Base-by-base conservation (phyloP, 805 yeast species). In the Suhomyces tanzawaensis region DNA sequence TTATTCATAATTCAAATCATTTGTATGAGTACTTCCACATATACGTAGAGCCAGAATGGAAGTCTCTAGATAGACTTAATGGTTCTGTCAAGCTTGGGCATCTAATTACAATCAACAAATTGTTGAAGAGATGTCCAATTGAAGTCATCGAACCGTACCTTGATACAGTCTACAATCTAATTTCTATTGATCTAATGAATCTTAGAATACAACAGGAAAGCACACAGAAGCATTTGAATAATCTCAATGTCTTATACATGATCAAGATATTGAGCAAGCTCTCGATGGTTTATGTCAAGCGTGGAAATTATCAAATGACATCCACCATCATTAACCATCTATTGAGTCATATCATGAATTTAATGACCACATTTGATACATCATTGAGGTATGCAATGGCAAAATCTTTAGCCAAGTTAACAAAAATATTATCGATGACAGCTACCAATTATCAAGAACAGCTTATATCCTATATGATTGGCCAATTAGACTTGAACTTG, bases 311-410 rank as follows among this genome's bases (percentile, higher is more conserved):
- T 50, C 68, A 56, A 3, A 34, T 41, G 0, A 67, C 79, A 4
- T 82, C 80, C 27, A 63, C 55, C 3, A 70, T 81, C 2, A 51
- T 85, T 2, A 68, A 72, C 24, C 65, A 70, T 51, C 62, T 80
- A 29, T 45, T 81, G 4, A 47, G 58, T 3, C 62, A 69, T 28
- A 58, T 66, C 4, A 47, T 64, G 49, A 41, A 46, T 9, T 39
- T 46, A 29, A 45, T 79, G 39, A 60, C 71, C 32, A 60, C 57
- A 1, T 48, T 65, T 24, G 85, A 77, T 37, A 76, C 85, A 0
- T 60, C 65, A 2, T 72, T 82, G 3, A 62, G 96, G 37, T 81
- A 81, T 45, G 64, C 78, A 1, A 64, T 82, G 23, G 85, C 96
- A 1, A 84, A 82, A 53, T 78, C 81, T 17, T 56, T 84, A 19